Evolutionary conservation across 1,139 yeast genomes (phyloP), one percentile per base, ranked within the genome.

Genomic region (Geotrichum citri-aurantii): DNA sequence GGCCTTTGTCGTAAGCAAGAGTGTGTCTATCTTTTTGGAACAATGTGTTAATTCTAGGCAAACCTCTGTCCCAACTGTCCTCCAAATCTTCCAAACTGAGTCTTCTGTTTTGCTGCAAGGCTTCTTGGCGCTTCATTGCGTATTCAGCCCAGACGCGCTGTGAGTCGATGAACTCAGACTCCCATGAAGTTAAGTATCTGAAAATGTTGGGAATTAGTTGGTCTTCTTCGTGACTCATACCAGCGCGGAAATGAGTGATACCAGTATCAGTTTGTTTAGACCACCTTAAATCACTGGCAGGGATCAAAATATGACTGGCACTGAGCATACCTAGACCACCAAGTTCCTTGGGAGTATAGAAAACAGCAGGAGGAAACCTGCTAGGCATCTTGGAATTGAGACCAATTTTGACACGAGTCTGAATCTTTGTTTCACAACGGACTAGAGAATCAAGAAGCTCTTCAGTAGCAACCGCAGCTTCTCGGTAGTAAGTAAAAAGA

Each of bases 71-170:
- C 98, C 98, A 93, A 61, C 86, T 85, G 42, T 84, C 90, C 73
- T 93, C 99, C 73, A 95, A 79, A 68, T 95, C 99, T 70, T 95
- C 99, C 66, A 89, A 85, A 0, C 97, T 88, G 54, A 95, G 75
- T 48, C 97, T 81, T 50, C 97, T 83, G 66, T 90, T 89, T 66
- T 89, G 92, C 66, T 87, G 90, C 48, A 83, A 76, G 0, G 99
- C 98, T 68, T 90, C 97, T 65, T 83, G 87, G 55, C 98, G 80
- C 69, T 90, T 91, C 63, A 88, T 82, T 0, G 97, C 95, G 74
- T 92, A 95, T 65, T 93, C 99, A 0, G 96, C 92, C 99, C 99
- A 95, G 0, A 93, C 99, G 62, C 97, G 79, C 73, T 90, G 96
- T 1, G 98, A 92, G 68, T 95, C 99, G 55, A 84, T 71, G 68